Conservation (phyloP, 257 asterid genomes). For the Ehretia macrophylla region DNA sequence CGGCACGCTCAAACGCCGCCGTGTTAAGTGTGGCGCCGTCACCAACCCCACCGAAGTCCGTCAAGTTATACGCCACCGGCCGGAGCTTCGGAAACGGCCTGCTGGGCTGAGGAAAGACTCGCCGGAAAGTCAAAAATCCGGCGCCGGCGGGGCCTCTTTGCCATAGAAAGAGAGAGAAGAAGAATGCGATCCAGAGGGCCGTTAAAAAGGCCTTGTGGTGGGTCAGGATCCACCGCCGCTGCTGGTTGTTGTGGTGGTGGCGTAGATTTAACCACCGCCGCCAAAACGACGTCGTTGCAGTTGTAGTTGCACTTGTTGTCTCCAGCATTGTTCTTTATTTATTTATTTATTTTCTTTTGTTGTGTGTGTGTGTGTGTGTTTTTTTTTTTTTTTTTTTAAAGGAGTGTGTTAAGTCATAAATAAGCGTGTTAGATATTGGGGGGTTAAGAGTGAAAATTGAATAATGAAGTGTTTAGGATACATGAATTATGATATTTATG, state of each 20-base stretch:
- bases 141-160: conserved; percentile 29
- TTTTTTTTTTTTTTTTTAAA: too few species aligned
- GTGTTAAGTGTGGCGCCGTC: conserved; percentile 70
- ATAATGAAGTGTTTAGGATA: too few species aligned
- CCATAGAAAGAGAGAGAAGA: conserved; percentile 36
- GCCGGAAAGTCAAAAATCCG: conserved; percentile 35
- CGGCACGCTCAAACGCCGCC: conserved; percentile 66
- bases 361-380: not conserved
- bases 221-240: conserved; percentile 32
- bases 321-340: not conserved
- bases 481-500: not conserved
- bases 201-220: conserved; percentile 31
- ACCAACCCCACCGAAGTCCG: conserved; percentile 80
- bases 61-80: conserved; percentile 50
- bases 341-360: not conserved
- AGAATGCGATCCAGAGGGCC: conserved; percentile 32
- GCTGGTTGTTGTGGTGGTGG: conserved; percentile 14
- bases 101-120: conserved; percentile 23
- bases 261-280: conserved; percentile 13
- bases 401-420: too few species aligned
- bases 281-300: conserved; percentile 17
- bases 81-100: conserved; percentile 46
- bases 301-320: conserved; percentile 18
- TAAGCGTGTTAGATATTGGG: not conserved
- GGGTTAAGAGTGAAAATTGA: not conserved